These are phyloP conservation scores for Suillus subaureus DNA, from an alignment of 768 basidiomycete species.

Conservation along the genomic window DNA sequence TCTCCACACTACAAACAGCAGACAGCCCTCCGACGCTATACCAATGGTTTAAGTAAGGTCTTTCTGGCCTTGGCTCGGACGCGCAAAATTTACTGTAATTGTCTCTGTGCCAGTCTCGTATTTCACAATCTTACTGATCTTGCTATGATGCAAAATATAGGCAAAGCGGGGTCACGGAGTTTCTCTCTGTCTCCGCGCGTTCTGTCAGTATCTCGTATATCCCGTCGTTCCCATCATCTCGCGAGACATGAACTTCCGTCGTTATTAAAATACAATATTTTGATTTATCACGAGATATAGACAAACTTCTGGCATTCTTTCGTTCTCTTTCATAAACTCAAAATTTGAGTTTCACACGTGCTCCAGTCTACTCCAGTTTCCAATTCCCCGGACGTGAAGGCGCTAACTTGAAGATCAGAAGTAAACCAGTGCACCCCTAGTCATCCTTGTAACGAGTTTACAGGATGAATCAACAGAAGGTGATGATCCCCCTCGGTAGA, in stretches of 20 bases:
- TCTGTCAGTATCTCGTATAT: neutral
- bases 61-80: neutral
- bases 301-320: neutral
- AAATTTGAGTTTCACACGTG: neutral
- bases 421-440: neutral
- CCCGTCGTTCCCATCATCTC: neutral
- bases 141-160: neutral
- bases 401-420: neutral
- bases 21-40: slow-evolving; percentile 15
- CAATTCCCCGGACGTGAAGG: slow-evolving; percentile 2
- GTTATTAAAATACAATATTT: slow-evolving; percentile 1
- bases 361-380: slow-evolving; percentile 2
- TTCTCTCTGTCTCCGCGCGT: neutral
- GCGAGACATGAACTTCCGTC: neutral
- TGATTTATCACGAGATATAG: neutral
- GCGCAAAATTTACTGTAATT: neutral
- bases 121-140: neutral
- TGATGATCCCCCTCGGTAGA: neutral
- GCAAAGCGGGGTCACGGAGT: neutral
- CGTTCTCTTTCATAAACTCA: neutral
- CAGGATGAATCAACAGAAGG: neutral
- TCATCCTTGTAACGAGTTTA: neutral
- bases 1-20: slow-evolving; percentile 12
- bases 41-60: slow-evolving; percentile 21
- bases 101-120: neutral